phyloP scores from a whole-genome alignment of 2,329 filamentous ascomycete species.

The Colletotrichum chlorophyti region DNA sequence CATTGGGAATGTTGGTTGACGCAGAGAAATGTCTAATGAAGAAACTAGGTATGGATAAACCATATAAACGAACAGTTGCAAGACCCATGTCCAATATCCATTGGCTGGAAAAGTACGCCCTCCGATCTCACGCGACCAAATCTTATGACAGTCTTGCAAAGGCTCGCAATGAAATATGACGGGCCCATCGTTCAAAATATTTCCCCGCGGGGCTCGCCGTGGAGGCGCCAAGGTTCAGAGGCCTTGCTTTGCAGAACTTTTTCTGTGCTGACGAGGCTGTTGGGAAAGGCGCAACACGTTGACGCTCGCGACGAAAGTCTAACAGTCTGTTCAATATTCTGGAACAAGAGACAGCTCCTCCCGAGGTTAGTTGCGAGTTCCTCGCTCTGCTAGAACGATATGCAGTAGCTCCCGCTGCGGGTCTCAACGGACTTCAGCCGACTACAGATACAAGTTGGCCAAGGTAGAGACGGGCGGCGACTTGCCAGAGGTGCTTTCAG shows the following conservation, averaged over 20 bases:
- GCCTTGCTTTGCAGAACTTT: not conserved
- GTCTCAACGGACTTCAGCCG: not conserved
- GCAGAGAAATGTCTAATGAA: not conserved
- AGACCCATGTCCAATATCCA: no score
- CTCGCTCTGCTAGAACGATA: not conserved
- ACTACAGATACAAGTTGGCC: not conserved
- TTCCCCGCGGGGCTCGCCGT: not conserved
- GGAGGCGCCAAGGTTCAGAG: not conserved
- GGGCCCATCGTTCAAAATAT: not conserved
- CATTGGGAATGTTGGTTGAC: not conserved
- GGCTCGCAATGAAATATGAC: conserved; percentile 3
- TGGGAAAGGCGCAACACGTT: conserved; percentile 7
- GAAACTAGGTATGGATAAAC: no score
- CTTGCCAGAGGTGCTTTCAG: not conserved
- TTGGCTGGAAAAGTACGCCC: no score
- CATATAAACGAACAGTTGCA: no score
- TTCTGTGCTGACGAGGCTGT: not conserved
- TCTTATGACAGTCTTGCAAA: not conserved
- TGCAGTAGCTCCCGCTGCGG: not conserved
- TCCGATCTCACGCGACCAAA: not conserved
- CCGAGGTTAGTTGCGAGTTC: not conserved
- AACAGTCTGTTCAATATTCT: no score
- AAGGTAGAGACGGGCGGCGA: not conserved
- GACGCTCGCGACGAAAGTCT: conserved; percentile 5
- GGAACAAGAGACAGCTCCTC: not conserved